These are phyloP conservation scores for Podaxis sp. DNA, from an alignment of 768 basidiomycete genomes.

Conservation along the genomic window DNA sequence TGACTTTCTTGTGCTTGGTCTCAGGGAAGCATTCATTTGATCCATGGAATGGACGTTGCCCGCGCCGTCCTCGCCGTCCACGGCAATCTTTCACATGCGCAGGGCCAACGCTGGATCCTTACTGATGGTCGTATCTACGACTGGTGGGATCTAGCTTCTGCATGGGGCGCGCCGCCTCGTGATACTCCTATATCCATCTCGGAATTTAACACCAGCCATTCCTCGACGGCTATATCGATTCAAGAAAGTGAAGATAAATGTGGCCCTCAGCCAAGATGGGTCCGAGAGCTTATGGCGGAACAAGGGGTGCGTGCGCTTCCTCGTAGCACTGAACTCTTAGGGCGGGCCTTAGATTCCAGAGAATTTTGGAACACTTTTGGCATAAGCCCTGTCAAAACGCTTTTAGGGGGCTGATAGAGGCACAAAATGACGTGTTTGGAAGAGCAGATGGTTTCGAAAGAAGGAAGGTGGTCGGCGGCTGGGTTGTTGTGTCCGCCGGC, in stretches of 20 bases:
- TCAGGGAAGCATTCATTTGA: constrained; percentile 59
- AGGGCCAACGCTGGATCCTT: constrained; percentile 55
- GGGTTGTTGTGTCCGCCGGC: background rate
- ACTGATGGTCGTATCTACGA: constrained; percentile 60
- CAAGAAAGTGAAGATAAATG: constrained; percentile 17
- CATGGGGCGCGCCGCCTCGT: constrained; percentile 42
- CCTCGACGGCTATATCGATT: background rate
- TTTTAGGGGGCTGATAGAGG: constrained; percentile 25
- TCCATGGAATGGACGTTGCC: constrained; percentile 62
- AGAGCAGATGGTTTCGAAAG: background rate
- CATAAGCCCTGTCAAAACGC: constrained; percentile 41
- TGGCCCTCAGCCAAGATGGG: constrained; percentile 51
- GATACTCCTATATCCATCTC: background rate
- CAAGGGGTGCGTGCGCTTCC: constrained; percentile 49
- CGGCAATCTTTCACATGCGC: constrained; percentile 38
- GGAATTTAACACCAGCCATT: background rate
- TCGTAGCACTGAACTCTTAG: constrained; percentile 45
- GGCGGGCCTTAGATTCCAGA: constrained; percentile 55
- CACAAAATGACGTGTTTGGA: background rate
- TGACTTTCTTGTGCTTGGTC: background rate
- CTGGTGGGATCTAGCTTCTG: constrained; percentile 66
- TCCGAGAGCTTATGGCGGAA: constrained; percentile 58
- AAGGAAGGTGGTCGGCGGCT: background rate
- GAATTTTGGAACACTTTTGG: constrained; percentile 59
- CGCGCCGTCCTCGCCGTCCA: constrained; percentile 62